Evolutionary conservation across 345 rosid species (phyloP).

Genomic region (Zanthoxylum bungeanum): DNA sequence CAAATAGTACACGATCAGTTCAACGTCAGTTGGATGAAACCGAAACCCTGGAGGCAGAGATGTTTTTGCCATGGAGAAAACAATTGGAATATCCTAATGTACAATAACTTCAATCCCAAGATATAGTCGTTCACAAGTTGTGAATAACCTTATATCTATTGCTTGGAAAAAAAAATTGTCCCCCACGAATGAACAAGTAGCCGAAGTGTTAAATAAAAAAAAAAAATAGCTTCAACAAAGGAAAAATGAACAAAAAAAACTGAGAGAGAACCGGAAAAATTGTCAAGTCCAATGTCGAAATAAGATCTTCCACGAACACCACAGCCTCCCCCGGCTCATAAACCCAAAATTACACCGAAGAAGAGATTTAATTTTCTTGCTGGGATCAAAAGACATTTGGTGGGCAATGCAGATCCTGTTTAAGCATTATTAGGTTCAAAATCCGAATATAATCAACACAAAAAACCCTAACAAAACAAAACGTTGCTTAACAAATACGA

Average conservation of each 20-base stretch:
- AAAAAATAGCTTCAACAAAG: background rate
- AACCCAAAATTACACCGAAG: constrained; percentile 54
- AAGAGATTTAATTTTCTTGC: constrained; percentile 32
- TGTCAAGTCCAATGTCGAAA: constrained; percentile 77
- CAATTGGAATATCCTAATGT: constrained; percentile 13
- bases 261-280: background rate
- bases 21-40: constrained; percentile 81
- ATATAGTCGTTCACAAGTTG: background rate
- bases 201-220: background rate
- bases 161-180: background rate
- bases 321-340: constrained; percentile 69
- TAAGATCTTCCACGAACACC: constrained; percentile 51
- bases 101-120: background rate
- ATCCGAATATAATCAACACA: background rate
- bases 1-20: constrained; percentile 60
- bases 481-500: background rate
- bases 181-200: background rate
- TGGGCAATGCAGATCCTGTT: constrained; percentile 31
- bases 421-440: constrained; percentile 23
- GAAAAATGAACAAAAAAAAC: constrained; percentile 2
- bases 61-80: constrained; percentile 35
- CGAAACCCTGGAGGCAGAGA: constrained; percentile 66
- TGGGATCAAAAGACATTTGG: constrained; percentile 45
- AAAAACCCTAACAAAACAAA: background rate
- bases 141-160: background rate